phyloP scores from a whole-genome alignment of 495 filamentous ascomycete genomes.

The Aspergillus funiculosus region DNA sequence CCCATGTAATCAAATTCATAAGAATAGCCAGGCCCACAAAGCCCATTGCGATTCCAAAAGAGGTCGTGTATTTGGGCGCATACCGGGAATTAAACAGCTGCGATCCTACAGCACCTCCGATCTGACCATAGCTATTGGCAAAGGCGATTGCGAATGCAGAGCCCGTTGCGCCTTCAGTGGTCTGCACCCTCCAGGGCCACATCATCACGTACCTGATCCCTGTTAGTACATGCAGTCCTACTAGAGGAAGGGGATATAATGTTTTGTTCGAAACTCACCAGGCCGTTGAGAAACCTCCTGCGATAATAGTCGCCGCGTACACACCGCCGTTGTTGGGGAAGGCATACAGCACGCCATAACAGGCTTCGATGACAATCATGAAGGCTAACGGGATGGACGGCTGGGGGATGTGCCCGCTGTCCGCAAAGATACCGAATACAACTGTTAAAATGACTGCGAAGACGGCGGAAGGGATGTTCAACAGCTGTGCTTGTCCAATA shows the following conservation, averaged over 20 bases:
- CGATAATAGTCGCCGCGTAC: constrained; percentile 37
- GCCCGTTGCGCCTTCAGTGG: constrained; percentile 37
- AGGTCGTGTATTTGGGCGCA: constrained; percentile 26
- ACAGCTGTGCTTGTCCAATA: constrained; percentile 31
- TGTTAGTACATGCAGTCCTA: background rate
- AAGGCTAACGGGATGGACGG: constrained; percentile 36
- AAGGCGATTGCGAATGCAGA: constrained; percentile 43
- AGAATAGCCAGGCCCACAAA: constrained; percentile 22
- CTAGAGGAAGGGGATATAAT: background rate
- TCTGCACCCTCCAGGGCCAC: constrained; percentile 39
- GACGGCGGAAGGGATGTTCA: constrained; percentile 32
- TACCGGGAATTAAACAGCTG: constrained; percentile 34
- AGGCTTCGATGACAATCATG: constrained; percentile 35
- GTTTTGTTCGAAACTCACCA: constrained; percentile 24
- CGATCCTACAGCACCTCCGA: constrained; percentile 33
- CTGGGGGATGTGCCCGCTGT: constrained; percentile 33
- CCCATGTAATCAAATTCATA: constrained; percentile 20
- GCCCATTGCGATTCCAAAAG: constrained; percentile 31
- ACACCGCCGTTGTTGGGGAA: constrained; percentile 35
- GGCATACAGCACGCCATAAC: constrained; percentile 37
- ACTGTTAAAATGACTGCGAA: constrained; percentile 29
- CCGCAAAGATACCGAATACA: constrained; percentile 32
- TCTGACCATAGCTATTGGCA: constrained; percentile 35
- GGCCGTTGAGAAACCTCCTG: constrained; percentile 21
- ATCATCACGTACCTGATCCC: constrained; percentile 25